These are phyloP conservation scores for Metschnikowia picachoensis DNA, from an alignment of 805 yeast species.

Conservation along the genomic window DNA sequence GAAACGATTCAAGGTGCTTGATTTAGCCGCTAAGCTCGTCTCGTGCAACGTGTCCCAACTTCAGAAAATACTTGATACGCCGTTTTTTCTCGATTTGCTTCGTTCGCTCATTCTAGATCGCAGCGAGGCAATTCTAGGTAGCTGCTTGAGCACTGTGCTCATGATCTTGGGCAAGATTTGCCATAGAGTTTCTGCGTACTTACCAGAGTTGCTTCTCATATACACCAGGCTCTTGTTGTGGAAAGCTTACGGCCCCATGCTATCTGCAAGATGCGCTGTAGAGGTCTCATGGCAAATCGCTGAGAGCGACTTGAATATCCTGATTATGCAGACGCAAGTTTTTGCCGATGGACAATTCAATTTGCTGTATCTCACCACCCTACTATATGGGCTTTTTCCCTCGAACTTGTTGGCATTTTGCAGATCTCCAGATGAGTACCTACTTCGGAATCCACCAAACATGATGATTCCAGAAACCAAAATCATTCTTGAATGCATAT, in stretches of 20 bases:
- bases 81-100: constrained; percentile 35
- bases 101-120: constrained; percentile 40
- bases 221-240: constrained; percentile 35
- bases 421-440: constrained; percentile 38
- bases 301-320: constrained; percentile 9
- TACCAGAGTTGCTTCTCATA: constrained; percentile 43
- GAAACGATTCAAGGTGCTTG: constrained; percentile 36
- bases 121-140: constrained; percentile 36
- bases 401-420: constrained; percentile 42
- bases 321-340: constrained; percentile 9
- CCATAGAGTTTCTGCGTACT: constrained; percentile 24
- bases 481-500: background rate
- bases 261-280: background rate
- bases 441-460: constrained; percentile 19
- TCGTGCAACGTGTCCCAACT: constrained; percentile 26
- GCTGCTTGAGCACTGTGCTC: constrained; percentile 28
- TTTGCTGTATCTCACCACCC: constrained; percentile 38
- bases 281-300: constrained; percentile 20
- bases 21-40: constrained; percentile 33
- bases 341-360: constrained; percentile 23
- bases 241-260: constrained; percentile 5
- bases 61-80: constrained; percentile 29
- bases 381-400: constrained; percentile 59
- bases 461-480: constrained; percentile 15
- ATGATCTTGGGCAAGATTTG: constrained; percentile 44